These are phyloP conservation scores for Verticillium dahliae DNA, from an alignment of 2,329 filamentous ascomycete species.

Conservation along the genomic window DNA sequence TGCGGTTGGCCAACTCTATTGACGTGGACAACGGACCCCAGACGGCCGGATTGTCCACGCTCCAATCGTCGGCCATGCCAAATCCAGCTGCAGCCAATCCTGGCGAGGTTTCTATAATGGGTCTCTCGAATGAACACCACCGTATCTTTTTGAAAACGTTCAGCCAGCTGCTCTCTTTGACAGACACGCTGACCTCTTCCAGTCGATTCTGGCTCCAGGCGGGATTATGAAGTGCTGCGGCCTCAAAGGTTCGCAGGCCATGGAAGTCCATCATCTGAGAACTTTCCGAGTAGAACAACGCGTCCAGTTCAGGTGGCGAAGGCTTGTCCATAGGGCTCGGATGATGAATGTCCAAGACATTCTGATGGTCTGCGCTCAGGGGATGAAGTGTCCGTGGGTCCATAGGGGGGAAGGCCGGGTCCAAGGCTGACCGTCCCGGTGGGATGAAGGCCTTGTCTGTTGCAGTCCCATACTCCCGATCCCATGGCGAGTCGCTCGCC, in stretches of 20 bases:
- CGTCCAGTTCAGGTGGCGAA: constrained; percentile 1
- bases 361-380: neutral
- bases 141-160: constrained; percentile 4
- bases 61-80: neutral
- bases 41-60: constrained; percentile 3
- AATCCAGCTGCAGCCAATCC: neutral
- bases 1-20: constrained; percentile 11
- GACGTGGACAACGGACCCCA: constrained; percentile 6
- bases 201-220: neutral
- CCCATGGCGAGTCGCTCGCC: neutral
- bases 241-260: constrained; percentile 9
- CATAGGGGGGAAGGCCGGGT: neutral
- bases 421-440: neutral
- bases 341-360: neutral
- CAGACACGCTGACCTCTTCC: neutral
- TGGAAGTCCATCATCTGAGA: neutral
- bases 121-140: constrained; percentile 1
- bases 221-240: neutral
- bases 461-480: neutral
- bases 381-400: neutral
- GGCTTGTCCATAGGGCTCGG: neutral
- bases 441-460: neutral
- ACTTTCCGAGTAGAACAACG: constrained; percentile 4
- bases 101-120: constrained; percentile 1
- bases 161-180: constrained; percentile 5